A percentile compares a stretch with the other conserved stretches of the same genome.
Conservation (phyloP, 2,329 filamentous ascomycete genomes). For the Pseudogymnoascus sp. region DNA sequence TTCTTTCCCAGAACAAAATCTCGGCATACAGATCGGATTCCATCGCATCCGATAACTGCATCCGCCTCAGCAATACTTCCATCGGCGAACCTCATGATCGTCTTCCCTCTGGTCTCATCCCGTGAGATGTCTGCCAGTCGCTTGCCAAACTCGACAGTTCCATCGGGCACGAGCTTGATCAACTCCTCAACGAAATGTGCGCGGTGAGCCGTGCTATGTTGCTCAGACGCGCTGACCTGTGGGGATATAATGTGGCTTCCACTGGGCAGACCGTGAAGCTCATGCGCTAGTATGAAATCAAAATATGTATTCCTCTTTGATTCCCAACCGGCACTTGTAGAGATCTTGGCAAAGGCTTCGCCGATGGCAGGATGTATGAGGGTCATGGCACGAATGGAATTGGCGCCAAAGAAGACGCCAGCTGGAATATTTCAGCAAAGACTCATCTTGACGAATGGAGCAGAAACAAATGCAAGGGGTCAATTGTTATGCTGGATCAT, state of each 20-base stretch:
- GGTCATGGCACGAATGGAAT: slow-evolving; percentile 15
- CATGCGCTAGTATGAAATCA: slow-evolving; percentile 7
- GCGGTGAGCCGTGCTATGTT: slow-evolving; percentile 17
- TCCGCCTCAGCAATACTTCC: slow-evolving; percentile 33
- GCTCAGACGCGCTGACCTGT: neutral
- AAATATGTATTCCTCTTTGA: slow-evolving; percentile 11
- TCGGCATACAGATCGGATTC: slow-evolving; percentile 49
- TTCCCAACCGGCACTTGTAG: slow-evolving; percentile 11
- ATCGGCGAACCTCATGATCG: slow-evolving; percentile 34
- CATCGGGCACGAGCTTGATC: slow-evolving; percentile 31
- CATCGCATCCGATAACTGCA: slow-evolving; percentile 51
- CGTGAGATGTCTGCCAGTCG: slow-evolving; percentile 23
- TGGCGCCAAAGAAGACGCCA: slow-evolving; percentile 19
- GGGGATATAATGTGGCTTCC: slow-evolving; percentile 7
- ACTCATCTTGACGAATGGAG: neutral
- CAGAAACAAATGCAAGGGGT: neutral
- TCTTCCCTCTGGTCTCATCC: slow-evolving; percentile 12
- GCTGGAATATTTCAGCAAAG: slow-evolving; percentile 9
- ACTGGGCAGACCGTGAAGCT: neutral
- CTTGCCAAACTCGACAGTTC: slow-evolving; percentile 26
- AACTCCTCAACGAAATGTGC: slow-evolving; percentile 36
- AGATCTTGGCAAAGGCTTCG: slow-evolving; percentile 15
- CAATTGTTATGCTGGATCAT: neutral
- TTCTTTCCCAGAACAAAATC: slow-evolving; percentile 39
- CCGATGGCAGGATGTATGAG: slow-evolving; percentile 16